These are phyloP conservation scores for Ceratocystiopsis minuta DNA, from an alignment of 2,329 filamentous ascomycete genomes.

Conservation along the genomic window DNA sequence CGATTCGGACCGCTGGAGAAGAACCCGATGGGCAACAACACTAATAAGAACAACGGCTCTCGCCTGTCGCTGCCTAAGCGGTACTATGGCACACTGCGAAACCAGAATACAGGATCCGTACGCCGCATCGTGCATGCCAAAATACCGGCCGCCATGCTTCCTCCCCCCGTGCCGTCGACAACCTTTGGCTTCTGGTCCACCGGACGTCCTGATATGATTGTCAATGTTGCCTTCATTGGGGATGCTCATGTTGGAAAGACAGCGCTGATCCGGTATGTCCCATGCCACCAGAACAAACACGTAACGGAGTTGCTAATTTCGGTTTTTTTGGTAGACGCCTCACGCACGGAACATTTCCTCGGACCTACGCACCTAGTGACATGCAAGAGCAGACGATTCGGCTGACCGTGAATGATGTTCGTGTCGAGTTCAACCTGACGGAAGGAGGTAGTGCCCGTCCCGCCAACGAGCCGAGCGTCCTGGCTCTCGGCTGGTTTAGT, in stretches of 20 bases:
- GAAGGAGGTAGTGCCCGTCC: conserved; percentile 7
- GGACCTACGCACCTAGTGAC: conserved; percentile 6
- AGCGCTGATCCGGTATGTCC: conserved; percentile 8
- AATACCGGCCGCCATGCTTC: neutral
- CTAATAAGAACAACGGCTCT: too few species aligned
- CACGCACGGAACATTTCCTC: conserved; percentile 5
- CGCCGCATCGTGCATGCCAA: conserved; percentile 6
- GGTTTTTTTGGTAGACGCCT: conserved; percentile 3
- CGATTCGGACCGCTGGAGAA: conserved; percentile 1
- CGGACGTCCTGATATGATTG: conserved; percentile 8
- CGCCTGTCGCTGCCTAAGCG: conserved; percentile 4
- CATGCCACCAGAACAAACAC: too few species aligned
- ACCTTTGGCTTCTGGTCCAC: conserved; percentile 3
- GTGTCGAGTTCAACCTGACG: conserved; percentile 7
- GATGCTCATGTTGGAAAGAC: conserved; percentile 9
- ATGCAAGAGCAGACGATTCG: conserved; percentile 5
- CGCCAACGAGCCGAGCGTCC: conserved; percentile 4
- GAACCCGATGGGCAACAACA: neutral
- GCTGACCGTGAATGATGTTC: conserved; percentile 3
- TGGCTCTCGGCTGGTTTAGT: conserved; percentile 9
- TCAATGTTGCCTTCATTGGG: conserved; percentile 9
- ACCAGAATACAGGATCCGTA: neutral
- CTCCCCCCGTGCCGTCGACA: neutral
- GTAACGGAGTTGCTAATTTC: neutral
- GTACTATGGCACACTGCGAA: conserved; percentile 1